phyloP scores from a whole-genome alignment of 139 green algal species.

The Spirogloea muscicola region DNA sequence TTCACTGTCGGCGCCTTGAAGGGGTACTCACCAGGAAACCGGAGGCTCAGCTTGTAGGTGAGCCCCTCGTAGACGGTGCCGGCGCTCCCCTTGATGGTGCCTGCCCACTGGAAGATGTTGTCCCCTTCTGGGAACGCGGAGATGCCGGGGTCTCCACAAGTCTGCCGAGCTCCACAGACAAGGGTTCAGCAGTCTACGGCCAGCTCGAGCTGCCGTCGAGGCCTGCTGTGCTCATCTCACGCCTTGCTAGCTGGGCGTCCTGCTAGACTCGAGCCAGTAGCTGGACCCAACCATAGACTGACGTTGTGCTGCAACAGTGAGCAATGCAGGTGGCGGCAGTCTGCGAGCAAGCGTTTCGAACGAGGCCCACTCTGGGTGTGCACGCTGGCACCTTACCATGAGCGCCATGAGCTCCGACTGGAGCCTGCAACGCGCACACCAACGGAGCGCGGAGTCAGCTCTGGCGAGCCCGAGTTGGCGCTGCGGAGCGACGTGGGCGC shows the following conservation, averaged over 20 bases:
- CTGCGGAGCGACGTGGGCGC: too few species aligned
- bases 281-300: neutral
- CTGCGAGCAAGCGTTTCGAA: too few species aligned
- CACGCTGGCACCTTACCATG: too few species aligned
- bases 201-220: neutral
- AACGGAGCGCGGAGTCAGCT: too few species aligned
- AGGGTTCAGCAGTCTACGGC: neutral
- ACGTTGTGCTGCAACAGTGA: too few species aligned
- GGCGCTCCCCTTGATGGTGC: conserved; percentile 61
- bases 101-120: conserved; percentile 75
- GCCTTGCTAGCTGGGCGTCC: neutral
- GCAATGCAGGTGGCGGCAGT: too few species aligned
- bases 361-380: too few species aligned
- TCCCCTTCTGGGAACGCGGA: conserved; percentile 74
- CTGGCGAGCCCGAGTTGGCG: too few species aligned
- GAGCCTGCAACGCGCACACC: conserved; percentile 31
- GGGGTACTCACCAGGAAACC: conserved; percentile 71
- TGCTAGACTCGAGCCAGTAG: neutral
- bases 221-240: neutral
- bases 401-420: conserved; percentile 42
- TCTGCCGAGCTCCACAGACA: conserved; percentile 31
- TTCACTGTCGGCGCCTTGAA: conserved; percentile 71
- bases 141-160: conserved; percentile 49
- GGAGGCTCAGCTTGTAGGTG: conserved; percentile 65
- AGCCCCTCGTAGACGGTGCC: conserved; percentile 69